Base-by-base conservation (phyloP, 192 early-diverging fungal species). In the Lobulomyces angularis region DNA sequence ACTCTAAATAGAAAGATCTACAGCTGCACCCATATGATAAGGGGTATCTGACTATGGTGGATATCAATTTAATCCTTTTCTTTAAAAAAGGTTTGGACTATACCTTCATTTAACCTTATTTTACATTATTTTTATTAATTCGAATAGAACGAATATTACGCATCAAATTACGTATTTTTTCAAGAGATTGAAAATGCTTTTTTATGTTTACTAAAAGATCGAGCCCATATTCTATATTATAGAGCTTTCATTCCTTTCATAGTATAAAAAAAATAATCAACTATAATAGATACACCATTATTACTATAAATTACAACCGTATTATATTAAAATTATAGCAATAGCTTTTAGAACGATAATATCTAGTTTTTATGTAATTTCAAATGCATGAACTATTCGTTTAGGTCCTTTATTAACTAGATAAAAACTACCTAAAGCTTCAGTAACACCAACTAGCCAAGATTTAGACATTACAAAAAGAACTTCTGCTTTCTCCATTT, bases 341-440 rank as follows among this genome's bases (percentile, higher is more conserved):
- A 65, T 65, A 66, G 45, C 33, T 48, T 59, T 38, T 61, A 63
- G 64, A 45, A 62, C 37, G 45, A 46, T 23, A 50, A 43, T 41
- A 62, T 62, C 55, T 30, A 42, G 40, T 54, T 62, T 62, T 65
- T 63, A 61, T 56, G 60, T 43, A 40, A 63, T 25, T 51, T 61
- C 30, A 62, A 62, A 62, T 44, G 44, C 60, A 57, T 48, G 44
- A 43, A 39, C 37, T 23, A 44, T 33, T 41, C 48, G 23, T 55
- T 58, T 61, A 58, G 35, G 30, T 30, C 51, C 45, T 64, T 52
- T 52, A 20, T 63, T 64, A 48, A 51, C 24, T 30, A 46, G 38
- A 64, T 62, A 64, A 68, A 68, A 69, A 53, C 30, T 35, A 48
- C 65, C 66, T 59, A 67, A 55, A 27, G 65, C 63, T 69, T 68